Evolutionary conservation across 1,139 yeast genomes (phyloP), one percentile per base, ranked within the genome.

Genomic region (Geotrichum klebahnii): DNA sequence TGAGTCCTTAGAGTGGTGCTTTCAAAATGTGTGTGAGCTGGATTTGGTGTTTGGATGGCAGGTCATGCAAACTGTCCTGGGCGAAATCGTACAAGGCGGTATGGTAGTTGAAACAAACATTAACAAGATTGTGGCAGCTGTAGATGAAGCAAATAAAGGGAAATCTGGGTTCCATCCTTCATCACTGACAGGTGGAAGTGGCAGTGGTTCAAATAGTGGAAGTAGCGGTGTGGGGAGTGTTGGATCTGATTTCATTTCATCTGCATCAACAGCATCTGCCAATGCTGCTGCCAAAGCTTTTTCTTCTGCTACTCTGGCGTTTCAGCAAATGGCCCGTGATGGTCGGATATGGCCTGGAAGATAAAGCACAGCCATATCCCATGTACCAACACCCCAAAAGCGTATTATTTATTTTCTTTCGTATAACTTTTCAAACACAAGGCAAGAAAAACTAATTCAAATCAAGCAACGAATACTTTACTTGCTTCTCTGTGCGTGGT

Each of bases 31-130:
- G 5, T 90, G 97, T 67, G 99, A 92, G 65, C 75, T 92, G 58
- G 98, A 92, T 67, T 74, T 92, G 59, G 97, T 94, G 22, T 90
- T 89, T 56, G 97, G 97, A 23, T 92, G 97, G 97, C 97, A 92
- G 67, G 95, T 89, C 12, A 71, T 92, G 39, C 95, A 92, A 63
- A 84, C 96, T 1, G 97, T 92, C 3, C 69, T 92, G 50, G 68
- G 67, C 32, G 97, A 94, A 61, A 85, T 92, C 37, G 84, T 92
- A 1, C 98, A 92, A 65, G 98, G 97, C 26, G 99, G 99, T 0
- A 84, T 94, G 95, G 98, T 92, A n/a, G 87, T 94, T 35, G 98
- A 92, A 65, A 90, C 98, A 1, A 88, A 84, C 60, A 87, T 89
- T 24, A 67, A 72, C 36, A 79, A 86, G 56, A 89, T 92, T 35